Percentiles rank a stretch among this genome's conserved stretches.
These are phyloP conservation scores for Salinomyces thailandicus DNA, from an alignment of 2,329 filamentous ascomycete genomes.

Conservation along the genomic window DNA sequence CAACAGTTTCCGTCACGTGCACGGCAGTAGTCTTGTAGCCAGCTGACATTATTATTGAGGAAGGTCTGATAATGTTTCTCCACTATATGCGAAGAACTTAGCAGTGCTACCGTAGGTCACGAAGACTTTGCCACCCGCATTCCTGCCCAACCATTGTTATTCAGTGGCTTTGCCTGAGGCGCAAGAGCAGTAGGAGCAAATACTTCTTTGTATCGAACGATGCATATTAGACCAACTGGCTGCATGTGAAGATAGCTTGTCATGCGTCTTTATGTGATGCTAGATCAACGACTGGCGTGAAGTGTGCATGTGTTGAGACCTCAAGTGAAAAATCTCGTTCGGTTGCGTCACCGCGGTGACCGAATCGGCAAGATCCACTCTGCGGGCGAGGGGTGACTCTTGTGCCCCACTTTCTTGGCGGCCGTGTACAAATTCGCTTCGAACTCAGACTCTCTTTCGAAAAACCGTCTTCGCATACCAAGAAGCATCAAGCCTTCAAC, in stretches of 20 bases:
- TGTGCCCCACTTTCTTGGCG: neutral
- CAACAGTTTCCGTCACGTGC: too few species aligned
- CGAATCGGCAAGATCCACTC: neutral
- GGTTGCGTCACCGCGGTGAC: neutral
- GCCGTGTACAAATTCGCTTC: neutral
- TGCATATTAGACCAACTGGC: neutral
- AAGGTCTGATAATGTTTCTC: too few species aligned
- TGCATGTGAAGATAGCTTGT: too few species aligned
- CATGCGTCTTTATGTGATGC: neutral
- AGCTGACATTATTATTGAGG: too few species aligned
- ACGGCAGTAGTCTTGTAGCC: too few species aligned
- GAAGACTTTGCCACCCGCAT: neutral
- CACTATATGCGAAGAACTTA: neutral
- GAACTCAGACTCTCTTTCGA: neutral
- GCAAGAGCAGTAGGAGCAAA: neutral
- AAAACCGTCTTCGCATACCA: neutral
- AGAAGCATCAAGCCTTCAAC: constrained; percentile 10
- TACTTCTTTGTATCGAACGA: neutral
- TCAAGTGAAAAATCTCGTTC: neutral
- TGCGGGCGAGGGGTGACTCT: neutral
- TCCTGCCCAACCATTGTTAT: neutral
- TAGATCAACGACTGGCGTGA: neutral
- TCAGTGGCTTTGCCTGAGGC: too few species aligned
- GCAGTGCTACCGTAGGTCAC: neutral
- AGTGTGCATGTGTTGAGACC: neutral